Evolutionary conservation across 257 asterid genomes (phyloP).

Genomic region (Solanum clarkiae): DNA sequence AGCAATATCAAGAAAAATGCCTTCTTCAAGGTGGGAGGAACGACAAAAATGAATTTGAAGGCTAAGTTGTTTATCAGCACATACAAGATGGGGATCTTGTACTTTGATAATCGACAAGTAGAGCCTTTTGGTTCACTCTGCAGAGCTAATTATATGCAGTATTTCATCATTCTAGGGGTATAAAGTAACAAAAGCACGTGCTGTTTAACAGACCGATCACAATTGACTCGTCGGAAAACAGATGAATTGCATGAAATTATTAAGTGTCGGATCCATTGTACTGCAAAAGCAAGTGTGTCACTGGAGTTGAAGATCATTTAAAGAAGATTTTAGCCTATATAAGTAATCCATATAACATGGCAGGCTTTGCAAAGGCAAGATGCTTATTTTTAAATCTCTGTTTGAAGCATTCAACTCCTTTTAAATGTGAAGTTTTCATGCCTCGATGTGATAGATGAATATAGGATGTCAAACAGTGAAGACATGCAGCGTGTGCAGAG

Average conservation of each 20-base stretch:
- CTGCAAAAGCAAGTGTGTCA: neutral
- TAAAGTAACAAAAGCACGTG: neutral
- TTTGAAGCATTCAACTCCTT: neutral
- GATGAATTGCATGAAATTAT: neutral
- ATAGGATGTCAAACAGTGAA: neutral
- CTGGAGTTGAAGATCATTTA: neutral
- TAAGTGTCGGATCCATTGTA: neutral
- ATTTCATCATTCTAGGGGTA: neutral
- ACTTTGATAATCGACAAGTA: conserved; percentile 89
- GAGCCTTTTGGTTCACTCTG: neutral
- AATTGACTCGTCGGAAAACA: neutral
- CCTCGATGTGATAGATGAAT: neutral
- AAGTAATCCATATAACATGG: neutral
- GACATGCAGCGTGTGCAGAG: neutral
- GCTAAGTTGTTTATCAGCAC: conserved; percentile 72
- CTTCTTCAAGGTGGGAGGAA: conserved; percentile 72
- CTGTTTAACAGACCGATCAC: neutral
- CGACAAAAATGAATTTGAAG: conserved; percentile 57
- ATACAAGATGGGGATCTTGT: conserved; percentile 94
- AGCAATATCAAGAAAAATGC: conserved; percentile 61
- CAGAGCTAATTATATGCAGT: neutral
- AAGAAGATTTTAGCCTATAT: neutral
- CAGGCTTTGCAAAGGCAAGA: neutral
- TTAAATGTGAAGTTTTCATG: neutral
- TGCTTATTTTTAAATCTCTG: neutral